phyloP scores from a whole-genome alignment of 2,329 filamentous ascomycete species.

The Fusarium pseudonygamai region DNA sequence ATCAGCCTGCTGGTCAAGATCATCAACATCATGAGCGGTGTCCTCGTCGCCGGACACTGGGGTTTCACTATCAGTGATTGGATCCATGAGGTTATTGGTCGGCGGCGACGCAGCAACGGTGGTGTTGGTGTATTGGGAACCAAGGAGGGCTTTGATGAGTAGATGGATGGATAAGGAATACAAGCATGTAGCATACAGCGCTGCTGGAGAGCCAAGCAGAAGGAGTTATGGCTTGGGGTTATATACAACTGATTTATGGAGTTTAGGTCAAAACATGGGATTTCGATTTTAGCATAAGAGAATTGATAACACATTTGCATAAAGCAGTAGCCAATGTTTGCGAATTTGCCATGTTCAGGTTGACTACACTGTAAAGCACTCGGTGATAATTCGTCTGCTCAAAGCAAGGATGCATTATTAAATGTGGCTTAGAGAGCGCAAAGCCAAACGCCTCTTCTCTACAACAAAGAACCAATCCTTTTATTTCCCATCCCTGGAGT shows the following conservation, averaged over 20 bases:
- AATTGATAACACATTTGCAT: background rate
- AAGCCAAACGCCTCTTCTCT: background rate
- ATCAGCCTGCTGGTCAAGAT: conserved; percentile 81
- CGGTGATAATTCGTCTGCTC: background rate
- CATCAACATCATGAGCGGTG: conserved; percentile 90
- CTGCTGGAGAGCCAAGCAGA: conserved; percentile 22
- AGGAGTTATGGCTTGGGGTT: conserved; percentile 28
- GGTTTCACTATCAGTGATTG: conserved; percentile 86
- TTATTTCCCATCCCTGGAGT: background rate
- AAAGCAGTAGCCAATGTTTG: background rate
- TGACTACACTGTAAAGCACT: background rate
- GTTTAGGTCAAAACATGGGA: conserved; percentile 40
- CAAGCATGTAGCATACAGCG: conserved; percentile 18
- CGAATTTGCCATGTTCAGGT: background rate
- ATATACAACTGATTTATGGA: conserved; percentile 31
- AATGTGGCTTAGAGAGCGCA: background rate
- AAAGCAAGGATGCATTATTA: background rate
- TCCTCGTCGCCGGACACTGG: conserved; percentile 95
- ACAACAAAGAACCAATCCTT: background rate
- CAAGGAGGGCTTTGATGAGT: conserved; percentile 52
- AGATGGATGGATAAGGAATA: background rate
- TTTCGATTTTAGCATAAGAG: conserved; percentile 19
- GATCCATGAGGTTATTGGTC: conserved; percentile 65
- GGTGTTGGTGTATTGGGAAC: conserved; percentile 62
- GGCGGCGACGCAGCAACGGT: conserved; percentile 55